phyloP scores from a whole-genome alignment of 1,284 basidiomycete species.

The Phenoliferia sp. region DNA sequence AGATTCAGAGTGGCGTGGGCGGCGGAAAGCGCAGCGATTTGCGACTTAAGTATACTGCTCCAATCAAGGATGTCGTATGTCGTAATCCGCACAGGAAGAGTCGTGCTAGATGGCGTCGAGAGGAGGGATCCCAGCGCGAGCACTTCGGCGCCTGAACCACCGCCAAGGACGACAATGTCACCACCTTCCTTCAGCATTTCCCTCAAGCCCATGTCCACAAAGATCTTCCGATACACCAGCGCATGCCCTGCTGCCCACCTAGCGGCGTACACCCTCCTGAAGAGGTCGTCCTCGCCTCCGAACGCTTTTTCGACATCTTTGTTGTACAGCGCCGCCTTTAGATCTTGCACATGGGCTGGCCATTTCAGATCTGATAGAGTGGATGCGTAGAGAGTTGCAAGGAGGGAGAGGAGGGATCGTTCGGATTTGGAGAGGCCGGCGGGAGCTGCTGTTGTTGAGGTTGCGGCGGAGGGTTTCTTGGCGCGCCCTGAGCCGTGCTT shows the following conservation, averaged over 20 bases:
- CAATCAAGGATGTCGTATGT: not conserved
- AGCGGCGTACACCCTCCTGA: constrained; percentile 22
- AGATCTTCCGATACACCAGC: constrained; percentile 24
- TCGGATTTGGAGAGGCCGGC: not conserved
- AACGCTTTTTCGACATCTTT: constrained; percentile 30
- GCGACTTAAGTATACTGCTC: not conserved
- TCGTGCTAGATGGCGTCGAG: not conserved
- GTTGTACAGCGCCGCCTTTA: constrained; percentile 27
- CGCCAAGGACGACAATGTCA: constrained; percentile 22
- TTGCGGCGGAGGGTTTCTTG: not conserved
- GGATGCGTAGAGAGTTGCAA: not conserved
- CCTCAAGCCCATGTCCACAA: constrained; percentile 4
- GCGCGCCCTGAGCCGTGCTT: too few relatives aligned
- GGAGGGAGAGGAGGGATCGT: not conserved
- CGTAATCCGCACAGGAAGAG: not conserved
- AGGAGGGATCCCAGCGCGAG: constrained; percentile 20
- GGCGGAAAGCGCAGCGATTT: constrained; percentile 4
- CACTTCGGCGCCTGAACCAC: constrained; percentile 24
- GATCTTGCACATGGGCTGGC: constrained; percentile 10
- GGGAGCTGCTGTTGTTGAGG: too few relatives aligned
- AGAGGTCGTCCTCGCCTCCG: constrained; percentile 17
- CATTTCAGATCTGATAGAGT: not conserved
- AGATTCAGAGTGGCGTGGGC: constrained; percentile 15
- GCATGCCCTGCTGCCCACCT: constrained; percentile 23
- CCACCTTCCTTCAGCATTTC: not conserved